Evolutionary conservation across 805 yeast genomes (phyloP), one percentile per base, ranked within the genome.

Genomic region (Starmerella asiatica): DNA sequence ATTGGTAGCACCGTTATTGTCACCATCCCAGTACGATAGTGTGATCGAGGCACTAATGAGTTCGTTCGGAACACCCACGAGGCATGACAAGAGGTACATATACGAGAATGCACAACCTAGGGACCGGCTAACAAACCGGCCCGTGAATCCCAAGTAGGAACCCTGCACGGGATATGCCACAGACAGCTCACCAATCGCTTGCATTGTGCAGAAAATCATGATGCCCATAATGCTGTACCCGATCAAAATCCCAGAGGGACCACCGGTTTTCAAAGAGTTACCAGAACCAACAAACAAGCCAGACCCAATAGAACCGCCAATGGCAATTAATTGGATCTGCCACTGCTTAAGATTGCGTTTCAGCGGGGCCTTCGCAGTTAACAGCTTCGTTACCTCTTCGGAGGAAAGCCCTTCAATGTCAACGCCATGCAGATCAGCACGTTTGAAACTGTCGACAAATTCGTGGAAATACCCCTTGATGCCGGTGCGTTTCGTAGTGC

Each of bases 251-350:
- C 70, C 73, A 4, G 71, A 80, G 12, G 71, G 70, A 12, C 73
- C 73, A 43, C 73, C 73, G 11, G 51, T 52, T 26, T 58, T 56
- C 34, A 70, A 58, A 9, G 74, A 61, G 29, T 61, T 62, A 20
- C 76, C 76, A 0, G 71, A 61, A 29, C 75, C 71, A 24, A 75
- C 60, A 52, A 71, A 75, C 26, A 75, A 58, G 49, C 80, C 80
- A 23, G 91, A 77, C 53, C 94, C 94, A 44, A 82, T 77, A 38
- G 88, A 77, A 39, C 91, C 85, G 42, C 88, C 88, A 40, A 83
- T 65, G 29, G 93, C 84, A 52, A 82, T 78, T 74, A 80, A 74
- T 57, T 58, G 39, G 61, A 53, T 15, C 38, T 39, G 31, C 31
- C 31, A 28, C n/a, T 6, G 7, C n/a, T 6, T 8, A 37, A 59